A percentile compares a stretch with the other conserved stretches of the same genome.
Conservation (phyloP, 176 grass and related monocot genomes). For the Leersia perrieri region DNA sequence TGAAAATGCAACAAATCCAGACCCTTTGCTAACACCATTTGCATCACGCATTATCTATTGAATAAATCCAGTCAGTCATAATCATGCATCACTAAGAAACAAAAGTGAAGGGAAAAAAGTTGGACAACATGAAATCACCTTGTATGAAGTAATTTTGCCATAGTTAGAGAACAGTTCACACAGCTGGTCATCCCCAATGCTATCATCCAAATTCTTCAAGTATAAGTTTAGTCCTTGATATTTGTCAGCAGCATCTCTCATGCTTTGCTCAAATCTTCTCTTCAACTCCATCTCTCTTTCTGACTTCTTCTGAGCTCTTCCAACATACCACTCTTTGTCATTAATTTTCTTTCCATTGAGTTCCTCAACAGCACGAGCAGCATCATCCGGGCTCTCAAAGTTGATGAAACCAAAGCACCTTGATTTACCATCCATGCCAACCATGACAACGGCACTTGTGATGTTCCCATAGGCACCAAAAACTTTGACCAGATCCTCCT, state of each 20-base stretch:
- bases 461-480: conserved; percentile 75
- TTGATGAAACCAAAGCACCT: conserved; percentile 87
- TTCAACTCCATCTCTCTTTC: conserved; percentile 82
- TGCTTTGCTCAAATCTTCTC: conserved; percentile 73
- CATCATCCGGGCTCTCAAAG: conserved; percentile 74
- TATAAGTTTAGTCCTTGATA: conserved; percentile 84
- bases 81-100: conserved; percentile 6
- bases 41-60: conserved; percentile 78
- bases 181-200: conserved; percentile 71
- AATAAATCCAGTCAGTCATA: conserved; percentile 19
- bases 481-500: conserved; percentile 57
- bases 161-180: conserved; percentile 63
- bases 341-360: conserved; percentile 82
- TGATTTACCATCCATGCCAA: conserved; percentile 70
- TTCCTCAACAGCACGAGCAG: conserved; percentile 62
- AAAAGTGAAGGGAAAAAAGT: background rate
- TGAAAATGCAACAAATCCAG: conserved; percentile 84
- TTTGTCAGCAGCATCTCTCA: conserved; percentile 77
- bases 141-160: conserved; percentile 89
- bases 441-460: conserved; percentile 83
- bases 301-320: conserved; percentile 86
- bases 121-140: conserved; percentile 48
- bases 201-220: conserved; percentile 92
- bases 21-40: conserved; percentile 87
- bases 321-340: conserved; percentile 79